Conservation (phyloP, 2,329 filamentous ascomycete species). For the Acephala macrosclerotiorum region DNA sequence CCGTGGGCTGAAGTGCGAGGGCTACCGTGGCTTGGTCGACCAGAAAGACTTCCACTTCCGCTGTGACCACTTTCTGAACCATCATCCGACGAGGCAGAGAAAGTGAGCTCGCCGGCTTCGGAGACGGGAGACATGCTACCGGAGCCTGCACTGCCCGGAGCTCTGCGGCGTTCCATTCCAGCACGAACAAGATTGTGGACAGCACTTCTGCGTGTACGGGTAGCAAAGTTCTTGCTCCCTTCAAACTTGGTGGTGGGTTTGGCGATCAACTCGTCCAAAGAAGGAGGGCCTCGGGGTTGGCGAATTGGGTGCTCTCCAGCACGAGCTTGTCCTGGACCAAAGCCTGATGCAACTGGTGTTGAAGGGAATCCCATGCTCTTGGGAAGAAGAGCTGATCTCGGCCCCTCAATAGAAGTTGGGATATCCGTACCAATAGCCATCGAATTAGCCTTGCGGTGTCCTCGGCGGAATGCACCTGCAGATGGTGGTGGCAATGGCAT, state of each 20-base stretch:
- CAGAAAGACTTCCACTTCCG: conserved; percentile 81
- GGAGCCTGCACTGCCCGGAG: conserved; percentile 72
- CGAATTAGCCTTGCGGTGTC: conserved; percentile 90
- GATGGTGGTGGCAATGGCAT: conserved; percentile 85
- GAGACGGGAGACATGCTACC: conserved; percentile 91
- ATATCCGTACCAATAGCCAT: conserved; percentile 50
- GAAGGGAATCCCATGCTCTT: conserved; percentile 83
- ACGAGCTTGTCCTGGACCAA: conserved; percentile 90
- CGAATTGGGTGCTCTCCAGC: conserved; percentile 94
- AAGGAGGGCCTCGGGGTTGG: conserved; percentile 90
- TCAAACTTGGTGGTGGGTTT: conserved; percentile 94
- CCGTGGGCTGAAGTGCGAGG: conserved; percentile 81
- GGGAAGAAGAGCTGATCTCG: conserved; percentile 69
- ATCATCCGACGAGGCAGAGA: conserved; percentile 75
- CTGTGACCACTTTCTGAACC: conserved; percentile 74
- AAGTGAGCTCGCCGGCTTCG: conserved; percentile 73
- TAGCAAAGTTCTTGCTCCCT: conserved; percentile 96
- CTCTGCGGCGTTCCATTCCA: conserved; percentile 80
- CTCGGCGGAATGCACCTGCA: conserved; percentile 89
- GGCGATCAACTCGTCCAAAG: conserved; percentile 86
- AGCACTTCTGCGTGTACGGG: conserved; percentile 89
- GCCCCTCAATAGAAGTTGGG: conserved; percentile 42
- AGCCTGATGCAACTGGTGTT: conserved; percentile 80
- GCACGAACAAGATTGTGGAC: conserved; percentile 92
- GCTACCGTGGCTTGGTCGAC: conserved; percentile 72